Evolutionary conservation across 331 rosid genomes (phyloP).

Genomic region (Erythrophleum ivorense): DNA sequence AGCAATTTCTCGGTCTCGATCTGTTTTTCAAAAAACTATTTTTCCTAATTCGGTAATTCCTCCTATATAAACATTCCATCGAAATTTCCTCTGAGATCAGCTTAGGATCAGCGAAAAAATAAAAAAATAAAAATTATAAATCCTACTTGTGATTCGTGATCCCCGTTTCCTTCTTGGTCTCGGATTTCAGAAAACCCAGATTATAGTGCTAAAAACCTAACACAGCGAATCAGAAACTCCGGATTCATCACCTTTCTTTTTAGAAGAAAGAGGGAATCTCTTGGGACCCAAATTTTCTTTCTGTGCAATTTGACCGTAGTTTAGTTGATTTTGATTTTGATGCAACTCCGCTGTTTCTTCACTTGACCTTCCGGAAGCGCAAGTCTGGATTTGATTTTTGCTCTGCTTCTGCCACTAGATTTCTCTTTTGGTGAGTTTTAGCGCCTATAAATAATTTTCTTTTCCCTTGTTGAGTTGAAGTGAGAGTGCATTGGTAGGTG

Average conservation of each 20-base stretch:
- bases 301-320: conserved; percentile 11
- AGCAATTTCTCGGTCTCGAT: conserved; percentile 17
- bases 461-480: conserved; percentile 37
- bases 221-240: conserved; percentile 48
- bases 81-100: conserved; percentile 39
- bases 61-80: conserved; percentile 44
- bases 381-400: conserved; percentile 37
- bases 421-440: background rate
- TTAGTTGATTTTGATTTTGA: conserved; percentile 28
- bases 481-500: conserved; percentile 44
- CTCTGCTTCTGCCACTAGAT: conserved; percentile 32
- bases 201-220: conserved; percentile 48
- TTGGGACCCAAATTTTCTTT: conserved; percentile 33
- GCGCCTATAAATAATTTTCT: background rate
- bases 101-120: conserved; percentile 38
- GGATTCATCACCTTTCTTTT: conserved; percentile 35
- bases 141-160: conserved; percentile 38
- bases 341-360: conserved; percentile 21
- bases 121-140: background rate
- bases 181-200: conserved; percentile 44
- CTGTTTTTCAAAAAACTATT: background rate
- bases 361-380: conserved; percentile 27
- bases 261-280: conserved; percentile 25
- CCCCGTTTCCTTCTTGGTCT: conserved; percentile 53
- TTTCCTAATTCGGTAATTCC: conserved; percentile 15